phyloP scores from a whole-genome alignment of 495 filamentous ascomycete genomes.

The Penicillium desertorum region DNA sequence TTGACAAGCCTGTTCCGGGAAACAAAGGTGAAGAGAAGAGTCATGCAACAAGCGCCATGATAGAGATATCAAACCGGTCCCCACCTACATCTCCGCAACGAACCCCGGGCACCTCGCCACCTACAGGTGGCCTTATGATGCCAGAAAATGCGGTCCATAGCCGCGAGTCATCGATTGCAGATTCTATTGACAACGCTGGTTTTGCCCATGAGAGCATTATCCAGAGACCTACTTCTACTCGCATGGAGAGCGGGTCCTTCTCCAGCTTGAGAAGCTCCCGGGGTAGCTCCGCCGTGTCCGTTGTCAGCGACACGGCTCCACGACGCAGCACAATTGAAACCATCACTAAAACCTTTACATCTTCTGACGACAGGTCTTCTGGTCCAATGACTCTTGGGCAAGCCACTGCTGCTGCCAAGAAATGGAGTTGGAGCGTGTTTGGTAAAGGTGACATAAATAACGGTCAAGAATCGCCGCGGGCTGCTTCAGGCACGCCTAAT shows the following conservation, averaged over 20 bases:
- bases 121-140: conserved; percentile 34
- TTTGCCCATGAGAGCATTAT: conserved; percentile 20
- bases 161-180: conserved; percentile 35
- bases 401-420: conserved; percentile 75
- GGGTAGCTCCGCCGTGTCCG: conserved; percentile 33
- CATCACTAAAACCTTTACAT: conserved; percentile 36
- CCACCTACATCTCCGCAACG: conserved; percentile 55
- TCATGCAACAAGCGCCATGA: conserved; percentile 62
- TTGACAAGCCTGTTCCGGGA: conserved; percentile 53
- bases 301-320: conserved; percentile 34
- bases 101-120: conserved; percentile 53
- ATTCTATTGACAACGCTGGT: conserved; percentile 33
- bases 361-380: conserved; percentile 36
- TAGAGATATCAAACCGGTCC: conserved; percentile 62
- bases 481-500: conserved; percentile 52
- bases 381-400: conserved; percentile 61
- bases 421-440: conserved; percentile 77
- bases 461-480: conserved; percentile 34
- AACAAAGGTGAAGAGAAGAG: conserved; percentile 46
- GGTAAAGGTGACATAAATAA: conserved; percentile 50
- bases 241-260: conserved; percentile 27
- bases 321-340: conserved; percentile 46
- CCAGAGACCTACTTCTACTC: conserved; percentile 31
- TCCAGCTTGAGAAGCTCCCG: conserved; percentile 34
- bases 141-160: conserved; percentile 31